Conservation (phyloP, 176 grass and related monocot species). For the Lolium multiflorum region DNA sequence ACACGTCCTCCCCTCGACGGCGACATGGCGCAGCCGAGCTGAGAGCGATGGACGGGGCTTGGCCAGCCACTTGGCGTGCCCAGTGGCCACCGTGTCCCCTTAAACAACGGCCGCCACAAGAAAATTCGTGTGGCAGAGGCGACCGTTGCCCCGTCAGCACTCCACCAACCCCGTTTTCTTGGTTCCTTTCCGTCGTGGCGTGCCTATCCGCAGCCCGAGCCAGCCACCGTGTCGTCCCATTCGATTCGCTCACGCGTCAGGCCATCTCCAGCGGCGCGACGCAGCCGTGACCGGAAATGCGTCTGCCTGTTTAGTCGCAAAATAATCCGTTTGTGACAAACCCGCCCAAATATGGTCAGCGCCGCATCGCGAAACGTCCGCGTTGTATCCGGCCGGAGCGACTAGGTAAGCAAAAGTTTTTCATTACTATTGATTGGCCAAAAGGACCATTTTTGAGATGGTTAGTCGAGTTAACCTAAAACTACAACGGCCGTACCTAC, state of each 20-base stretch:
- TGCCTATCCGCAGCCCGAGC: conserved; percentile 41
- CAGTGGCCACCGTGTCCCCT: background rate
- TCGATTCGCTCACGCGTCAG: background rate
- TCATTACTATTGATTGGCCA: no score
- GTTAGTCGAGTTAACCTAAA: no score
- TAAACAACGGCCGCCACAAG: conserved; percentile 5
- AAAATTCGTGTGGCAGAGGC: background rate
- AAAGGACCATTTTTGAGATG: no score
- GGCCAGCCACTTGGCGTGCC: background rate
- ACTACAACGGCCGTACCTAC: no score
- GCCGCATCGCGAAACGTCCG: no score
- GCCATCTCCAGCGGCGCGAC: no score
- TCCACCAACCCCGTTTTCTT: conserved; percentile 34
- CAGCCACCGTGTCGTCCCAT: conserved; percentile 18
- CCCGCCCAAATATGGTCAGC: no score
- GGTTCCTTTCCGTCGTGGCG: background rate
- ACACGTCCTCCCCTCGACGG: background rate
- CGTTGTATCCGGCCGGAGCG: no score
- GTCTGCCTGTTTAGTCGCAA: no score
- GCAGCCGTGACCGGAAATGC: no score
- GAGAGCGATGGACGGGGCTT: background rate
- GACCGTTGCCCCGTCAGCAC: background rate
- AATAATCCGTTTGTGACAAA: no score
- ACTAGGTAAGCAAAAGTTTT: no score
- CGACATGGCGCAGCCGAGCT: background rate